phyloP scores from a whole-genome alignment of 2,329 filamentous ascomycete species.

The Chalaropsis thielavioides region DNA sequence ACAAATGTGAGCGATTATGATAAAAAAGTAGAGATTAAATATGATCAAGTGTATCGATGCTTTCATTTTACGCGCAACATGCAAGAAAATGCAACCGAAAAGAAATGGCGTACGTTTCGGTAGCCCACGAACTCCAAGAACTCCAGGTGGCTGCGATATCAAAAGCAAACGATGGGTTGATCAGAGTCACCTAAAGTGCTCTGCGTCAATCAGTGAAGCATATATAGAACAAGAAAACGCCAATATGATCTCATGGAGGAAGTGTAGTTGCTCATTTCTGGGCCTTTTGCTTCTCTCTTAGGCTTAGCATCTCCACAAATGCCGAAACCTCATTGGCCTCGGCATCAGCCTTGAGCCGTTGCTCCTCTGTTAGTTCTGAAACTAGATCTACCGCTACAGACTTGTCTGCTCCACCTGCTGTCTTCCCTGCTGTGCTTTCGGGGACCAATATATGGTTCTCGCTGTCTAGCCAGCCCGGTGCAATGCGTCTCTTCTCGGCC shows the following conservation, averaged over 20 bases:
- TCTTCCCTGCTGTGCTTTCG: constrained; percentile 31
- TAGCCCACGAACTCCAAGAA: background rate
- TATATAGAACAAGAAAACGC: background rate
- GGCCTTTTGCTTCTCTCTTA: constrained; percentile 14
- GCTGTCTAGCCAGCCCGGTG: constrained; percentile 69
- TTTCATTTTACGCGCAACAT: background rate
- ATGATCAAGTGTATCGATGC: background rate
- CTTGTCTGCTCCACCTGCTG: constrained; percentile 19
- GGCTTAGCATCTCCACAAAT: constrained; percentile 13
- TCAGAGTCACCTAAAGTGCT: background rate
- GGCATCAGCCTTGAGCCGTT: constrained; percentile 5
- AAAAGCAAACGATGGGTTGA: background rate
- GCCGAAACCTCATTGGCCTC: constrained; percentile 32
- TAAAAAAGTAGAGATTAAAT: no score
- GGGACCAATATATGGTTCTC: constrained; percentile 56
- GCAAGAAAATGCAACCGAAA: background rate
- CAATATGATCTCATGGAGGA: background rate
- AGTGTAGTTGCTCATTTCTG: background rate
- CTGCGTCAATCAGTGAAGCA: background rate
- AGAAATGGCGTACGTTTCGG: background rate
- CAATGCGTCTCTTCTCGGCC: constrained; percentile 64
- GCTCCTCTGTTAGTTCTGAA: constrained; percentile 17
- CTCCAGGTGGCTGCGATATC: background rate
- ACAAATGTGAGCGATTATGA: no score
- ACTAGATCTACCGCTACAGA: constrained; percentile 26